phyloP scores from a whole-genome alignment of 192 early-diverging fungal species.

The Coemansia sp. region DNA sequence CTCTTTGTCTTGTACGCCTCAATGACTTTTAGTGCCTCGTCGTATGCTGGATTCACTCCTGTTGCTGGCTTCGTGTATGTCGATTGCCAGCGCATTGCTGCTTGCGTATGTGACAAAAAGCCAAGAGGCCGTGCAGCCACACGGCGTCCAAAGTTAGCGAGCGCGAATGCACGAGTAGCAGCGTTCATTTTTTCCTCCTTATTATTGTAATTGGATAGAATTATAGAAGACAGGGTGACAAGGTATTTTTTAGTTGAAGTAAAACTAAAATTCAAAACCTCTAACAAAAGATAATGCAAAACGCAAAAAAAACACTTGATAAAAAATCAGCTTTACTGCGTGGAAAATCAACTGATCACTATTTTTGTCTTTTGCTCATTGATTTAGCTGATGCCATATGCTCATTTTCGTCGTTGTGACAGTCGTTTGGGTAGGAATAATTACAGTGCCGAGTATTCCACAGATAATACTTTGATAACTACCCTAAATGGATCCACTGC shows the following conservation, averaged over 20 bases:
- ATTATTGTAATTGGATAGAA: neutral
- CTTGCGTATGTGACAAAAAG: neutral
- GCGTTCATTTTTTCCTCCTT: conserved; percentile 21
- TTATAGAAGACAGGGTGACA: neutral
- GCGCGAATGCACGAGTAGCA: conserved; percentile 17
- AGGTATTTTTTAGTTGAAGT: neutral
- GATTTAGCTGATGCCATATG: no score
- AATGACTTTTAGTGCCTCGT: conserved; percentile 74
- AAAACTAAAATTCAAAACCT: neutral
- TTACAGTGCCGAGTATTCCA: no score
- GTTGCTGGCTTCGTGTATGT: conserved; percentile 56
- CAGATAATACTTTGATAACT: no score
- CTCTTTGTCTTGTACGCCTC: conserved; percentile 57
- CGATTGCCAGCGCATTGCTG: conserved; percentile 28
- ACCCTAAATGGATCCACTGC: no score
- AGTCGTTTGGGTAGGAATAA: no score
- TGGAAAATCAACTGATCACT: no score
- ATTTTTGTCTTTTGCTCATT: no score
- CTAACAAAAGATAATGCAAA: neutral
- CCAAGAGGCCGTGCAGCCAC: neutral
- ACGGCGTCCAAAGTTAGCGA: conserved; percentile 16
- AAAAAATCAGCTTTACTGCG: no score
- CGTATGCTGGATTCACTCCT: conserved; percentile 69
- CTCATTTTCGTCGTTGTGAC: no score
- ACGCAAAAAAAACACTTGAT: neutral